A percentile compares a stretch with the other conserved stretches of the same genome.
These are phyloP conservation scores for Phytophthora nicotianae DNA, from an alignment of 352 stramenopile genomes.

Conservation along the genomic window DNA sequence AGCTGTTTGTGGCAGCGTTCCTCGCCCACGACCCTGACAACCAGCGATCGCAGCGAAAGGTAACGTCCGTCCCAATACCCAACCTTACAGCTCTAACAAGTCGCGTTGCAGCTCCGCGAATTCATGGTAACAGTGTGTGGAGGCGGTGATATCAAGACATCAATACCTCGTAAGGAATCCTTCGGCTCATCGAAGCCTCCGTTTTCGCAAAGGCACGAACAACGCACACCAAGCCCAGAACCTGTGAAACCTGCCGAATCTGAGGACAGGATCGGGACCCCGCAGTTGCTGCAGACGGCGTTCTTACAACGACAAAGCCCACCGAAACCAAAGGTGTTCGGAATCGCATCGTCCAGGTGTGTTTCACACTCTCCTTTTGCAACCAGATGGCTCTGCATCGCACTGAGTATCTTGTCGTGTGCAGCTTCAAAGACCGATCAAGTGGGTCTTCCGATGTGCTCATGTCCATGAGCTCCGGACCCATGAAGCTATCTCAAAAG, in stretches of 20 bases:
- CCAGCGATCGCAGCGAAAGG: constrained; percentile 73
- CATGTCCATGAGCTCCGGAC: constrained; percentile 62
- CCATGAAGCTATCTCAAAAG: constrained; percentile 69
- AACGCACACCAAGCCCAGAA: constrained; percentile 22
- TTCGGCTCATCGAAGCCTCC: constrained; percentile 18
- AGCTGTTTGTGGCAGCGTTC: constrained; percentile 60
- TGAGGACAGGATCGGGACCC: constrained; percentile 36
- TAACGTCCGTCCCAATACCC: constrained; percentile 11
- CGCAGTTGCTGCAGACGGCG: constrained; percentile 62
- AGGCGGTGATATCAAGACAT: constrained; percentile 21
- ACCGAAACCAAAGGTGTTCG: constrained; percentile 58
- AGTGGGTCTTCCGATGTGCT: constrained; percentile 55
- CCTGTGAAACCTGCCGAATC: constrained; percentile 11
- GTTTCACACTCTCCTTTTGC: constrained; percentile 3
- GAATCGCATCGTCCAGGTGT: constrained; percentile 54
- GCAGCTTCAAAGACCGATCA: constrained; percentile 62
- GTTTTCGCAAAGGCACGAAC: constrained; percentile 26
- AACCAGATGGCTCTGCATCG: constrained; percentile 4
- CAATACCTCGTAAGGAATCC: constrained; percentile 30
- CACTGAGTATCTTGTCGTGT: constrained; percentile 5
- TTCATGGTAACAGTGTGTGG: constrained; percentile 58
- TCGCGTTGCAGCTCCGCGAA: constrained; percentile 57
- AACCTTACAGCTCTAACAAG: constrained; percentile 7
- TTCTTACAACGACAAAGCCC: constrained; percentile 64
- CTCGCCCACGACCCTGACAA: constrained; percentile 61